Conservation (phyloP, 208 protist genomes). For the Wallacemonas sp. region DNA sequence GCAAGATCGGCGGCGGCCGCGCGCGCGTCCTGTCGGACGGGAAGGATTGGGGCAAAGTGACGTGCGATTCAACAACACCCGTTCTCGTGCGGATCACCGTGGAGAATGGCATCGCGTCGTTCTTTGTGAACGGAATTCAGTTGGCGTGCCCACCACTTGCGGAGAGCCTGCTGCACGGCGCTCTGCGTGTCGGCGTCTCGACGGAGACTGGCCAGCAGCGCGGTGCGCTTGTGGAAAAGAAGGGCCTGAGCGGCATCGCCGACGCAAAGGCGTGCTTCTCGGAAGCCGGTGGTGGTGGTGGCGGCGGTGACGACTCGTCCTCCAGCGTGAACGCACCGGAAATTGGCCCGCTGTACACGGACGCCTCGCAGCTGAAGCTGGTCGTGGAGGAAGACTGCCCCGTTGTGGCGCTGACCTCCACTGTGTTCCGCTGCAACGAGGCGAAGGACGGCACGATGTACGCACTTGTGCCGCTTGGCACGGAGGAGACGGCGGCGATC, state of each 20-base stretch:
- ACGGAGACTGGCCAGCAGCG: not conserved
- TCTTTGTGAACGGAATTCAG: no score
- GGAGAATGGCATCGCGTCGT: no score
- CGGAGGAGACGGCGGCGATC: not conserved
- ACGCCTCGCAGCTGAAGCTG: not conserved
- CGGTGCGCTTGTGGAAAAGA: not conserved
- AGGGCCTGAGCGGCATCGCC: not conserved
- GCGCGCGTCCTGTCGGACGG: not conserved
- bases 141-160: no score
- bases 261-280: not conserved
- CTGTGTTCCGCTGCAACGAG: not conserved
- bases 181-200: no score
- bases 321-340: conserved; percentile 1
- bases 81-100: not conserved
- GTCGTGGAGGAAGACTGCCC: not conserved
- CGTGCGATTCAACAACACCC: not conserved
- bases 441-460: not conserved
- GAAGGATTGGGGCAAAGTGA: not conserved
- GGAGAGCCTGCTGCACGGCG: no score
- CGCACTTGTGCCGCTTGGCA: not conserved
- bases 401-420: not conserved
- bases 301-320: no score
- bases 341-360: not conserved
- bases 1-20: not conserved
- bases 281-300: not conserved